Percentiles rank a stretch among this genome's conserved stretches.
Evolutionary conservation across 2,329 filamentous ascomycete genomes (phyloP).

Genomic region (Neonectria coccinea): DNA sequence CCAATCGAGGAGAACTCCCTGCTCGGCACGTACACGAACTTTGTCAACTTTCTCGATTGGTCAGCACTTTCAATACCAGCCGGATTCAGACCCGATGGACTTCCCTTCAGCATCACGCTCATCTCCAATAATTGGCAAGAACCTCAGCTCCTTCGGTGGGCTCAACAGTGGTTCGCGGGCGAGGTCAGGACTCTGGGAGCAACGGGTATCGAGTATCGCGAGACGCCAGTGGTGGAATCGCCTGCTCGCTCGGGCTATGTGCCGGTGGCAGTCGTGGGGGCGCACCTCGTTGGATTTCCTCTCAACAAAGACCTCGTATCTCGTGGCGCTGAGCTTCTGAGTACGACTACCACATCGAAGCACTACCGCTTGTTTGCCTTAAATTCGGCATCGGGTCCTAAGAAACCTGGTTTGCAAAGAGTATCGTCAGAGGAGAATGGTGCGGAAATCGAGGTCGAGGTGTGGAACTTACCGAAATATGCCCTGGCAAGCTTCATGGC

Average conservation of each 20-base stretch:
- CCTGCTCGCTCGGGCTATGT: slow-evolving; percentile 8
- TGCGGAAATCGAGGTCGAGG: slow-evolving; percentile 49
- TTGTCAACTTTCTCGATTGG: slow-evolving; percentile 70
- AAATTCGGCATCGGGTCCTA: slow-evolving; percentile 28
- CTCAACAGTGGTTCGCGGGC: slow-evolving; percentile 45
- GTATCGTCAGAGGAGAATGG: slow-evolving; percentile 39
- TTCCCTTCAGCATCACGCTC: slow-evolving; percentile 55
- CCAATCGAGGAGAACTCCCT: slow-evolving; percentile 66
- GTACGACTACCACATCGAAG: slow-evolving; percentile 45
- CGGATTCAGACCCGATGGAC: slow-evolving; percentile 51
- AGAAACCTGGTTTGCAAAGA: slow-evolving; percentile 50
- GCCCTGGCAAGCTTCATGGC: slow-evolving; percentile 48
- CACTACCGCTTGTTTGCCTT: slow-evolving; percentile 49
- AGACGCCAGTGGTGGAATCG: background rate
- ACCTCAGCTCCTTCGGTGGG: slow-evolving; percentile 45
- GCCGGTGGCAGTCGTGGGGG: slow-evolving; percentile 51
- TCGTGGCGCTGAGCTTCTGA: slow-evolving; percentile 44
- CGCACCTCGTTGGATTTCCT: slow-evolving; percentile 51
- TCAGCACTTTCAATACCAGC: slow-evolving; percentile 66
- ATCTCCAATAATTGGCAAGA: slow-evolving; percentile 54
- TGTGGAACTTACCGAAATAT: slow-evolving; percentile 50
- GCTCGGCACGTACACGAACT: slow-evolving; percentile 69
- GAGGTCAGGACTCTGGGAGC: slow-evolving; percentile 44
- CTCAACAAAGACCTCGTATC: slow-evolving; percentile 50
- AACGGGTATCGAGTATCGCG: slow-evolving; percentile 34